Conservation (phyloP, 345 rosid species). For the Leavenworthia alabamica region DNA sequence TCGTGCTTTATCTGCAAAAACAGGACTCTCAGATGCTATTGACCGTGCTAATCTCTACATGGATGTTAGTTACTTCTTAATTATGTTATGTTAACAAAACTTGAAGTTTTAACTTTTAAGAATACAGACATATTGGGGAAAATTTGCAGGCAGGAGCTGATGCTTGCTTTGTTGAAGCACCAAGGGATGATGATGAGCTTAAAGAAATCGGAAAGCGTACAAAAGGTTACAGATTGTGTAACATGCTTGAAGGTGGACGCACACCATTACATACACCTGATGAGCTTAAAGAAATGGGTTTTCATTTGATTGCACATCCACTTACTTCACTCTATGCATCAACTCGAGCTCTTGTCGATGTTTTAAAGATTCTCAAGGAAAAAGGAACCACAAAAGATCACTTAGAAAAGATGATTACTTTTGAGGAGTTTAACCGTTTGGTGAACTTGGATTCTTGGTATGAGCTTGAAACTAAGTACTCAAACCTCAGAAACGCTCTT, state of each 20-base stretch:
- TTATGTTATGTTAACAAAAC: not conserved
- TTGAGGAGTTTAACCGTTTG: conserved; percentile 44
- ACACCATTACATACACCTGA: conserved; percentile 50
- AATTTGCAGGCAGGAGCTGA: conserved; percentile 36
- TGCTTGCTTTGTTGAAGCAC: conserved; percentile 45
- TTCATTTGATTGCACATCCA: conserved; percentile 30
- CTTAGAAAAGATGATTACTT: conserved; percentile 39
- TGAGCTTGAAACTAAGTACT: conserved; percentile 39
- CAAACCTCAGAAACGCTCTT: conserved; percentile 32
- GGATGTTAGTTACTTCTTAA: conserved; percentile 32
- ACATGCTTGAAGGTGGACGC: conserved; percentile 52
- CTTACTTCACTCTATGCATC: conserved; percentile 41
- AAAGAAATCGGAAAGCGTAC: conserved; percentile 39
- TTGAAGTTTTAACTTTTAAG: not conserved
- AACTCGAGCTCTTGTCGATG: conserved; percentile 38
- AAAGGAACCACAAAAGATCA: conserved; percentile 40
- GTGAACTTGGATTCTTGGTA: conserved; percentile 45
- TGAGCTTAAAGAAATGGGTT: conserved; percentile 50
- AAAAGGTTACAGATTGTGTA: conserved; percentile 44
- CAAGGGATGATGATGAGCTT: conserved; percentile 36
- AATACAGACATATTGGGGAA: not conserved
- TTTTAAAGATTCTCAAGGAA: conserved; percentile 40
- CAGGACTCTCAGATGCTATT: conserved; percentile 48
- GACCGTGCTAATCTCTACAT: conserved; percentile 49
- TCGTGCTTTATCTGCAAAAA: conserved; percentile 41